These are phyloP conservation scores for Brachypodium distachyon DNA, from an alignment of 202 grass and related monocot species.

Conservation along the genomic window DNA sequence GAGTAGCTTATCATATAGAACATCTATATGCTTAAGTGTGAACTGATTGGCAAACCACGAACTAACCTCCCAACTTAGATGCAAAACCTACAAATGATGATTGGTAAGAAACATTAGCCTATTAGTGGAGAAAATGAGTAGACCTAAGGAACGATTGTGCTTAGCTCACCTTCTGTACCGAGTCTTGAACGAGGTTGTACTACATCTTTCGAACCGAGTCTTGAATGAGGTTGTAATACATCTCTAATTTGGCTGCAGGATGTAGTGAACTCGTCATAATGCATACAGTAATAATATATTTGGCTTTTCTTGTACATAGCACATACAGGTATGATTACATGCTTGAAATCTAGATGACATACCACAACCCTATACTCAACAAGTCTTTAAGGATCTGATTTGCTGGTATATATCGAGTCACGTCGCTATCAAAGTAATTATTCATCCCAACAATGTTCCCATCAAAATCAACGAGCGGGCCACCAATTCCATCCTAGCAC, in stretches of 20 bases:
- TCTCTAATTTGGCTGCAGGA: not conserved
- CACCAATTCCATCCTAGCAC: not conserved
- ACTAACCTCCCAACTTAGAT: not conserved
- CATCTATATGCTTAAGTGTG: not conserved
- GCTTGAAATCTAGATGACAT: not conserved
- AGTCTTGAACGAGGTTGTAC: too few relatives aligned
- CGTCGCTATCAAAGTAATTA: not conserved
- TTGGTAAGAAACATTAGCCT: not conserved
- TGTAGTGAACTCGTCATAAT: not conserved
- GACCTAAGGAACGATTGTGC: not conserved
- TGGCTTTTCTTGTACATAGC: not conserved
- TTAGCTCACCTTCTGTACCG: not conserved
- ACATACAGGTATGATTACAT: not conserved
- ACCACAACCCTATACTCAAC: not conserved
- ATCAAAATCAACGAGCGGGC: not conserved
- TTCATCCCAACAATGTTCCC: constrained; percentile 6
- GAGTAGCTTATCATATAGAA: not conserved
- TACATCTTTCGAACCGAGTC: not conserved
- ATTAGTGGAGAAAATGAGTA: not conserved
- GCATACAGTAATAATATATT: not conserved
- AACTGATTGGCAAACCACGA: not conserved
- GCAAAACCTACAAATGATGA: not conserved
- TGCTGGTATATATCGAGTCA: not conserved
- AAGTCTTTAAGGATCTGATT: not conserved
- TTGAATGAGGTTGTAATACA: not conserved